phyloP scores from a whole-genome alignment of 2,329 filamentous ascomycete species.

The Pseudogymnoascus pannorum region DNA sequence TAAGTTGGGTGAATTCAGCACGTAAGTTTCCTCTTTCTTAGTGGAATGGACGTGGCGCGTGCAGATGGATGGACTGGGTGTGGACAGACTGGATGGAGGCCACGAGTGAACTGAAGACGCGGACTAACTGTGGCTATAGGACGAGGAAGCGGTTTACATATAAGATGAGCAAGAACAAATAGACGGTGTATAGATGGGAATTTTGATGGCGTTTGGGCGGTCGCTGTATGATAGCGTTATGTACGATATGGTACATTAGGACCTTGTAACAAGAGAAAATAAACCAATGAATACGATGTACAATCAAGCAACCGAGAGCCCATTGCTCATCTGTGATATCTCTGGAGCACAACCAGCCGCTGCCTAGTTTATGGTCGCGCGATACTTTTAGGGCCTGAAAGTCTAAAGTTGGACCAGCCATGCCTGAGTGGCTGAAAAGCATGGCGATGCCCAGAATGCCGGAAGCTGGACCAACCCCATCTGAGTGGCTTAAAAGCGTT shows the following conservation, averaged over 20 bases:
- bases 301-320: not conserved
- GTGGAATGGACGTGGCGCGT: not conserved
- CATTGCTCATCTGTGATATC: not conserved
- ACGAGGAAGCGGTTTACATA: constrained; percentile 62
- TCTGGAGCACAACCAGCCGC: not conserved
- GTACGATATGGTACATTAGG: constrained; percentile 6
- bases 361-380: not conserved
- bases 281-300: not conserved
- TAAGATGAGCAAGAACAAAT: constrained; percentile 63
- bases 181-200: constrained; percentile 13
- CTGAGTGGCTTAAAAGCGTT: not conserved
- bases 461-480: too few species aligned
- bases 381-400: not conserved
- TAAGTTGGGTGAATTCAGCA: constrained; percentile 66
- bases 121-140: constrained; percentile 33
- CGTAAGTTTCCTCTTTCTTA: constrained; percentile 42
- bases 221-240: constrained; percentile 10
- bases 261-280: not conserved
- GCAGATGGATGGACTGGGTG: not conserved
- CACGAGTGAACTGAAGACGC: not conserved
- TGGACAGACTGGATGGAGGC: not conserved
- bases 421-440: too few species aligned
- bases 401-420: not conserved
- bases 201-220: constrained; percentile 8
- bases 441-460: too few species aligned